Percentiles rank a stretch among this genome's conserved stretches.
Conservation (phyloP, 2,329 filamentous ascomycete species). For the Cytospora leucostoma region DNA sequence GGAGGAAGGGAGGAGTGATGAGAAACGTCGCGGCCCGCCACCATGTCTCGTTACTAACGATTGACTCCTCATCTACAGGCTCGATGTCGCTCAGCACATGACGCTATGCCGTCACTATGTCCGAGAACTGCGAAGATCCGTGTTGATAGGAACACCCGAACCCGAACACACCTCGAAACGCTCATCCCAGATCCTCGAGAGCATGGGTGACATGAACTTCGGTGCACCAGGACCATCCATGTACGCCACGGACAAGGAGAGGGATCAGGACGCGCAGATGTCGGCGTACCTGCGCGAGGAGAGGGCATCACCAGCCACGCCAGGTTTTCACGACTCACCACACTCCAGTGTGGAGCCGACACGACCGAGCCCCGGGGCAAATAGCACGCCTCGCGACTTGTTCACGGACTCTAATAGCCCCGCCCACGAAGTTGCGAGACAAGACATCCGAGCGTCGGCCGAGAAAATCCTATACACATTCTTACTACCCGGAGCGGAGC, state of each 20-base stretch:
- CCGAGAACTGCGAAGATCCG: conserved; percentile 87
- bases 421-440: conserved; percentile 78
- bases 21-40: conserved; percentile 3
- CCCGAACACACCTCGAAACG: conserved; percentile 78
- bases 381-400: conserved; percentile 60
- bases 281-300: conserved; percentile 83
- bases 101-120: conserved; percentile 97
- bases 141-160: conserved; percentile 90
- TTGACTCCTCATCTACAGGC: conserved; percentile 57
- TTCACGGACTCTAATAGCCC: conserved; percentile 81
- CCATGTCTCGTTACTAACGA: conserved; percentile 31
- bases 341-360: conserved; percentile 51
- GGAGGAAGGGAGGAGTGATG: conserved; percentile 11
- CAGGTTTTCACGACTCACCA: conserved; percentile 58
- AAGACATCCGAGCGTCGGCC: conserved; percentile 88
- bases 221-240: conserved; percentile 61
- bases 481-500: conserved; percentile 88
- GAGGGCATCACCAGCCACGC: conserved; percentile 30
- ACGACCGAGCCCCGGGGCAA: conserved; percentile 54
- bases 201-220: conserved; percentile 66
- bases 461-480: conserved; percentile 99
- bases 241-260: conserved; percentile 69
- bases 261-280: conserved; percentile 83
- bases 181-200: conserved; percentile 78
- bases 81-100: conserved; percentile 99